Percentiles rank a stretch among this genome's conserved stretches.
phyloP scores from a whole-genome alignment of 164 flowering plant species.

The Liquidambar formosana region DNA sequence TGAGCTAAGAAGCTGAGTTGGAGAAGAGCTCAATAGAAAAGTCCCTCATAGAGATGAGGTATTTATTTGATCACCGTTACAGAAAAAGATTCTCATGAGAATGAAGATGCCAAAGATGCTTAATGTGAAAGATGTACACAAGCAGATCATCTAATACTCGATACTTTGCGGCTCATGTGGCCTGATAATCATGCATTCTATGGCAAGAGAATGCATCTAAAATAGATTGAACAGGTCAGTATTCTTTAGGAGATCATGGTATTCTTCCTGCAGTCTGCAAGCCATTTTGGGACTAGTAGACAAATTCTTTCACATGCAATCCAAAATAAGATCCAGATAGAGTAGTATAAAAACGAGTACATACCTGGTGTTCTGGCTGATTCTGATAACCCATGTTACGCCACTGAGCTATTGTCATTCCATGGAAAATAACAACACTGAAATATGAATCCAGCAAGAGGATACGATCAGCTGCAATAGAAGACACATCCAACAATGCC shows the following conservation, averaged over 20 bases:
- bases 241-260: background rate
- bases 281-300: background rate
- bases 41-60: background rate
- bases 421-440: slow-evolving; percentile 90
- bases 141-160: background rate
- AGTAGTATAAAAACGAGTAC: background rate
- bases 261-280: background rate
- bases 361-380: slow-evolving; percentile 85
- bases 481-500: slow-evolving; percentile 87
- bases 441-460: slow-evolving; percentile 90
- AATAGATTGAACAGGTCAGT: background rate
- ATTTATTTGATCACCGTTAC: background rate
- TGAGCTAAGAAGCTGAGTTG: background rate
- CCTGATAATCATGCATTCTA: background rate
- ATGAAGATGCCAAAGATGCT: background rate
- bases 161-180: background rate
- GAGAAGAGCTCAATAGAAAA: background rate
- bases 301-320: background rate
- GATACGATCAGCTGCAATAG: slow-evolving; percentile 81
- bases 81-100: background rate
- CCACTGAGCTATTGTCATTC: slow-evolving; percentile 98
- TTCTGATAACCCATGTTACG: slow-evolving; percentile 92
- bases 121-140: background rate
- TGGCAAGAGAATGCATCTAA: background rate
- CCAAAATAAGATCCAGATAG: background rate